These are phyloP conservation scores for Ogataea hybrid DNA, from an alignment of 1,139 yeast genomes.

Conservation along the genomic window DNA sequence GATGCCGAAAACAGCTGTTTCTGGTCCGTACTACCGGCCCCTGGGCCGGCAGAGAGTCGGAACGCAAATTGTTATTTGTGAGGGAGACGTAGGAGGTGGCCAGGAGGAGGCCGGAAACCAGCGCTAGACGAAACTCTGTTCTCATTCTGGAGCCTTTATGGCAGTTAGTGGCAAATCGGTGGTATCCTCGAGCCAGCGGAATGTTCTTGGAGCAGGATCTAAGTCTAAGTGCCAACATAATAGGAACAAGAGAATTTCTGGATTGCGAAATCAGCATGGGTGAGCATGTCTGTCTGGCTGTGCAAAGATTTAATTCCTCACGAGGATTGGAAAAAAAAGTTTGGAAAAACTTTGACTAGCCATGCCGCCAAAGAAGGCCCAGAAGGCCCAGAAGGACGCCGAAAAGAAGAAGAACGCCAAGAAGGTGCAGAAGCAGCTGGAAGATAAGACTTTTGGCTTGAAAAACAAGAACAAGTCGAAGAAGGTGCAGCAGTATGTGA, in stretches of 20 bases:
- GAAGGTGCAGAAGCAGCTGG: slow-evolving; percentile 68
- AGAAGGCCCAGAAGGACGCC: slow-evolving; percentile 44
- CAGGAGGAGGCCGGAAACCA: slow-evolving; percentile 35
- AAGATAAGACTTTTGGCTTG: slow-evolving; percentile 92
- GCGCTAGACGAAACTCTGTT: slow-evolving; percentile 32
- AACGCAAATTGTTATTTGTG: slow-evolving; percentile 30
- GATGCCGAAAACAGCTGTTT: slow-evolving; percentile 42
- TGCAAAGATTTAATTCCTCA: slow-evolving; percentile 6
- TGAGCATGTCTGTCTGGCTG: slow-evolving; percentile 10
- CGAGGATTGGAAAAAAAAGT: slow-evolving; percentile 1
- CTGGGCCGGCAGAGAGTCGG: slow-evolving; percentile 28
- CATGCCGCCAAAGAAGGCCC: slow-evolving; percentile 74
- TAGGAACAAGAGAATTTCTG: slow-evolving; percentile 8
- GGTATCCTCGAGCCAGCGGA: slow-evolving; percentile 3
- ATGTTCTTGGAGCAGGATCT: slow-evolving; percentile 7
- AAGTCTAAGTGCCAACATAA: slow-evolving; percentile 7
- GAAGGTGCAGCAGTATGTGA: slow-evolving; percentile 83
- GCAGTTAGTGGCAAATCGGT: background rate
- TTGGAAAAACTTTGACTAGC: slow-evolving; percentile 3
- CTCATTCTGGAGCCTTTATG: slow-evolving; percentile 21
- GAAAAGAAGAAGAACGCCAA: slow-evolving; percentile 54
- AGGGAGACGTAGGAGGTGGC: slow-evolving; percentile 36
- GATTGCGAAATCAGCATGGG: slow-evolving; percentile 7
- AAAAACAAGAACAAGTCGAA: slow-evolving; percentile 92
- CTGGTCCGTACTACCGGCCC: slow-evolving; percentile 14